These are phyloP conservation scores for Tubosaeta sp. DNA, from an alignment of 768 basidiomycete species.

Conservation along the genomic window DNA sequence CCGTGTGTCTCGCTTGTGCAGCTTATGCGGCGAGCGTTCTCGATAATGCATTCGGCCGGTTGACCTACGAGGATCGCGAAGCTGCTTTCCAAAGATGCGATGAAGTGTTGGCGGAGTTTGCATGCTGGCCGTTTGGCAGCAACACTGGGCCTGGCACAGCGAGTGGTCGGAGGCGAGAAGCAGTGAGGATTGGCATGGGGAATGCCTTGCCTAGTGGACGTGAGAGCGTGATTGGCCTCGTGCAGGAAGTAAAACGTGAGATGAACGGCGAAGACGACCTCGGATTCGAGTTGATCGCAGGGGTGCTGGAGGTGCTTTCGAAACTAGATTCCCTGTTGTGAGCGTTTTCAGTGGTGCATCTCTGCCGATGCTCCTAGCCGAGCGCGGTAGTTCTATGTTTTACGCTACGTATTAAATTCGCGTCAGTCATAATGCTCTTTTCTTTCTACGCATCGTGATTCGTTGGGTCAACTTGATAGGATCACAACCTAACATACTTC, in stretches of 20 bases:
- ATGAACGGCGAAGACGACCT: conserved; percentile 71
- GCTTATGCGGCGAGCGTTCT: conserved; percentile 94
- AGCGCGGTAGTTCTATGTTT: neutral
- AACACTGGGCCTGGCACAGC: conserved; percentile 31
- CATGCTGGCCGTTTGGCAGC: conserved; percentile 81
- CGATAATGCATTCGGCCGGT: conserved; percentile 86
- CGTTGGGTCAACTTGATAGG: neutral
- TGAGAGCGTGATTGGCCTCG: conserved; percentile 68
- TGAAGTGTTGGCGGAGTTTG: conserved; percentile 90
- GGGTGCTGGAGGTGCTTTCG: conserved; percentile 88
- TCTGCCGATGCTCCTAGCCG: neutral
- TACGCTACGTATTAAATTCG: conserved; percentile 6
- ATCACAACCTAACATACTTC: too few species aligned
- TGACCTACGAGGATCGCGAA: conserved; percentile 92
- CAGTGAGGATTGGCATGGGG: conserved; percentile 52
- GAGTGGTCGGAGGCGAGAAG: conserved; percentile 39
- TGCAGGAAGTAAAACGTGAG: conserved; percentile 73
- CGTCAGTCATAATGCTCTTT: conserved; percentile 10
- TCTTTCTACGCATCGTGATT: neutral
- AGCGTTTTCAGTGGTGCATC: conserved; percentile 3
- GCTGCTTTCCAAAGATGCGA: conserved; percentile 91
- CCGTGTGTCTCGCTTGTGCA: conserved; percentile 83
- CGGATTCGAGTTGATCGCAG: conserved; percentile 87
- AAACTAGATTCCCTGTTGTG: conserved; percentile 72
- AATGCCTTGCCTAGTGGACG: conserved; percentile 48